These are phyloP conservation scores for Allium cepa DNA, from an alignment of 106 monocot genomes.

Conservation along the genomic window DNA sequence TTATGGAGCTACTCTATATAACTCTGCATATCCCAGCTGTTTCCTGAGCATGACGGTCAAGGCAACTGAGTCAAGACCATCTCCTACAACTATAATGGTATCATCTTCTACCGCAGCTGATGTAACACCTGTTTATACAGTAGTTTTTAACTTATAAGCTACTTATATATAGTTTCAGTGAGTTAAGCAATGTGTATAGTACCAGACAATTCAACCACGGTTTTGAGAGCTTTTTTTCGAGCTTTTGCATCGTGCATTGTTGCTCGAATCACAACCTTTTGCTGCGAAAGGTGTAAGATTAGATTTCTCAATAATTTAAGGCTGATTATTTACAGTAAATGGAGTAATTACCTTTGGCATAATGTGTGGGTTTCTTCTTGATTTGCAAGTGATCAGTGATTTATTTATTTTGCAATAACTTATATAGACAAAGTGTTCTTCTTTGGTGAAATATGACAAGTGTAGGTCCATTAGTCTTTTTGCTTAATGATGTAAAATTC, in stretches of 20 bases:
- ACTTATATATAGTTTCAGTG: not conserved
- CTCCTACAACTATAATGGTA: not conserved
- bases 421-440: no score
- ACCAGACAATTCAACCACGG: not conserved
- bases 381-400: no score
- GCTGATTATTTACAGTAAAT: not conserved
- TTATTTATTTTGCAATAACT: no score
- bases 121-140: not conserved
- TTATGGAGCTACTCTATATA: conserved; percentile 4
- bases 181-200: not conserved
- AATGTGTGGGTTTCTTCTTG: not conserved
- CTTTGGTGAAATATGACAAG: no score
- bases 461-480: no score
- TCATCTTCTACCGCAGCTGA: not conserved
- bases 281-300: not conserved
- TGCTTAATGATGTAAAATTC: no score
- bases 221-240: conserved; percentile 5
- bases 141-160: not conserved
- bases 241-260: conserved; percentile 5
- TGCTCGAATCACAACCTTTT: conserved; percentile 1
- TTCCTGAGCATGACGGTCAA: conserved; percentile 17
- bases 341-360: not conserved
- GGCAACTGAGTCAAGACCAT: not conserved
- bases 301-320: not conserved
- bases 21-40: conserved; percentile 7